phyloP scores from a whole-genome alignment of 225 moss, liverwort and hornwort species.

The Thuidium tamariscinum region DNA sequence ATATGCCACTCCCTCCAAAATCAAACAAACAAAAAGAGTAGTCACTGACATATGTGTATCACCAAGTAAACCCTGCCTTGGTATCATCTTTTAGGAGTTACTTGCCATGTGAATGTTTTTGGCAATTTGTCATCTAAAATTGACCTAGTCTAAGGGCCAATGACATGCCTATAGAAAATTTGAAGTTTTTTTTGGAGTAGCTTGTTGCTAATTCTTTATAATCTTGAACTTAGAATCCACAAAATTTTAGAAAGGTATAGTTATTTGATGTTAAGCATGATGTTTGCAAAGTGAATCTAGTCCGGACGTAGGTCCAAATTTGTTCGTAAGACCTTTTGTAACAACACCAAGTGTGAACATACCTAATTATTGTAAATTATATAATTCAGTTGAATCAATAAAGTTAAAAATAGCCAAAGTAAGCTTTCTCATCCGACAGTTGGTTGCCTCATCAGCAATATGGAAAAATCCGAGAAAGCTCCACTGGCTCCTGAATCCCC shows the following conservation, averaged over 20 bases:
- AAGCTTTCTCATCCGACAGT: neutral
- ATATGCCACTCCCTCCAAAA: too few relatives aligned
- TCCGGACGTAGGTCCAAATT: too few relatives aligned
- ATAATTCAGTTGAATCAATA: neutral
- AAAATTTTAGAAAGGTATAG: too few relatives aligned
- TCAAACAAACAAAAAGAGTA: too few relatives aligned
- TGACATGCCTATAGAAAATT: neutral
- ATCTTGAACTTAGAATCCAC: accelerated
- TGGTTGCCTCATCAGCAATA: neutral
- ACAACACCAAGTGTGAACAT: too few relatives aligned
- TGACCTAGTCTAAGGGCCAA: accelerated
- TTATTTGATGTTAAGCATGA: too few relatives aligned
- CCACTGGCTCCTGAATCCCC: neutral
- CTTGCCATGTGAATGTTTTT: too few relatives aligned
- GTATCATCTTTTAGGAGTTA: neutral
- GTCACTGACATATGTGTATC: accelerated
- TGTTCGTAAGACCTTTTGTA: too few relatives aligned
- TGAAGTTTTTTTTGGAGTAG: neutral
- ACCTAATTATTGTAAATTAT: too few relatives aligned
- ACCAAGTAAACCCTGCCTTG: too few relatives aligned
- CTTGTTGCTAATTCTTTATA: accelerated
- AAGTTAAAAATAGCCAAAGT: neutral
- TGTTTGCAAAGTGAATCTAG: too few relatives aligned
- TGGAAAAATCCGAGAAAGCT: neutral
- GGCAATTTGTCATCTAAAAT: accelerated